Conservation (phyloP, 83 land plant species). For the Thuja plicata region DNA sequence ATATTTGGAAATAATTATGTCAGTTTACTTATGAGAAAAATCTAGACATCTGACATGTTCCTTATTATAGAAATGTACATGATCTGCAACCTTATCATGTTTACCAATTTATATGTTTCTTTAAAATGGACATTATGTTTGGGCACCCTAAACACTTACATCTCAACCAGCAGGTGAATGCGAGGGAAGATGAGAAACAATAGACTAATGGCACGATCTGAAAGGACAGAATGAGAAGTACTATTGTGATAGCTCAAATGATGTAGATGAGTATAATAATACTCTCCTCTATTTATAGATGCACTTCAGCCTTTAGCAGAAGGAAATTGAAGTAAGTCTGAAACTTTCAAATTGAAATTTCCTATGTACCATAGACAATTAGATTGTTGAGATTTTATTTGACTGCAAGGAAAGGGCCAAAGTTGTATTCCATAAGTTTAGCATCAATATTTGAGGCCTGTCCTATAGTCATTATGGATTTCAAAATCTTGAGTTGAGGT, state of each 20-base stretch:
- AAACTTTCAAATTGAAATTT: conserved; percentile 24
- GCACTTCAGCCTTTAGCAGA: conserved; percentile 47
- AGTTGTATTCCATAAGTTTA: too few relatives aligned
- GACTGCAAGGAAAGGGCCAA: too few relatives aligned
- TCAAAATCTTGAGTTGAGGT: too few relatives aligned
- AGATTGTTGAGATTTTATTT: too few relatives aligned
- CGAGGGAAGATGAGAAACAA: conserved; percentile 6
- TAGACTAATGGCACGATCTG: background rate
- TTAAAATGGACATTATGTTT: background rate
- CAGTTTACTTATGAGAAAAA: background rate
- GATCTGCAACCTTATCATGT: background rate
- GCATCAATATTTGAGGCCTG: too few relatives aligned
- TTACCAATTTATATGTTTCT: background rate
- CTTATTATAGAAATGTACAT: background rate
- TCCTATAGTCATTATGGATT: too few relatives aligned
- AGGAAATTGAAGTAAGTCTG: conserved; percentile 46
- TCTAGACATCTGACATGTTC: background rate
- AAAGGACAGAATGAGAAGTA: background rate
- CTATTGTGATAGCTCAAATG: conserved; percentile 4
- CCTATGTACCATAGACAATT: too few relatives aligned
- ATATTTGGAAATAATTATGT: background rate
- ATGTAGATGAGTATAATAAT: background rate
- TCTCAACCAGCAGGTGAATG: background rate
- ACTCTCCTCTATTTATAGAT: conserved; percentile 1
- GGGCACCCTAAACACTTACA: background rate